A percentile compares a stretch with the other conserved stretches of the same genome.
Evolutionary conservation across 2,329 filamentous ascomycete species (phyloP).

Genomic region (Pestalotiopsis sp.): DNA sequence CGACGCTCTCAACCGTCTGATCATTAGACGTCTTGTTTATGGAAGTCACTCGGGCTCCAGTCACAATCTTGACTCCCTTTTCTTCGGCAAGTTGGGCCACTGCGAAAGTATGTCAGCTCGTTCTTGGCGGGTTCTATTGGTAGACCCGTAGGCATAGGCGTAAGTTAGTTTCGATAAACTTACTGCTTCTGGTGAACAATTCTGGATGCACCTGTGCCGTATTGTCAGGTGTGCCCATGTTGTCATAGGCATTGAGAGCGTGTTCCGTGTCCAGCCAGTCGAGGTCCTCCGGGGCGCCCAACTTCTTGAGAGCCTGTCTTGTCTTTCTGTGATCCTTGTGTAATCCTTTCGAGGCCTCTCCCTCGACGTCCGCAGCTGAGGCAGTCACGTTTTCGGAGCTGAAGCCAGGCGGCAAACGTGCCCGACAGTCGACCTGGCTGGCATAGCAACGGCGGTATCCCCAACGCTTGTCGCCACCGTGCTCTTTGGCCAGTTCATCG

Average conservation of each 20-base stretch:
- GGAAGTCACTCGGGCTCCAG: constrained; percentile 24
- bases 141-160: not conserved
- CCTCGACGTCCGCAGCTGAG: constrained; percentile 2
- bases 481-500: constrained; percentile 68
- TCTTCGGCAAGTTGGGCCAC: constrained; percentile 71
- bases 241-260: constrained; percentile 41
- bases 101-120: not conserved
- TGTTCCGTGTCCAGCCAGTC: constrained; percentile 67
- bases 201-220: constrained; percentile 81
- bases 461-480: constrained; percentile 69
- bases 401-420: constrained; percentile 28
- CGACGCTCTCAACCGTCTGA: constrained; percentile 17
- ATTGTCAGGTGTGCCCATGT: constrained; percentile 51
- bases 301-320: constrained; percentile 23
- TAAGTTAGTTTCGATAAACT: not conserved
- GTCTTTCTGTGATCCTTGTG: constrained; percentile 34
- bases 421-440: constrained; percentile 33
- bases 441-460: constrained; percentile 60
- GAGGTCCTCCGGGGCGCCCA: constrained; percentile 56
- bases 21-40: constrained; percentile 23
- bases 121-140: not conserved
- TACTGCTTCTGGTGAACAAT: constrained; percentile 66
- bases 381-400: not conserved
- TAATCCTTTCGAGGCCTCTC: constrained; percentile 24
- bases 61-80: constrained; percentile 44